phyloP scores from a whole-genome alignment of 169 alveolate genomes.

The Babesia ovis region DNA sequence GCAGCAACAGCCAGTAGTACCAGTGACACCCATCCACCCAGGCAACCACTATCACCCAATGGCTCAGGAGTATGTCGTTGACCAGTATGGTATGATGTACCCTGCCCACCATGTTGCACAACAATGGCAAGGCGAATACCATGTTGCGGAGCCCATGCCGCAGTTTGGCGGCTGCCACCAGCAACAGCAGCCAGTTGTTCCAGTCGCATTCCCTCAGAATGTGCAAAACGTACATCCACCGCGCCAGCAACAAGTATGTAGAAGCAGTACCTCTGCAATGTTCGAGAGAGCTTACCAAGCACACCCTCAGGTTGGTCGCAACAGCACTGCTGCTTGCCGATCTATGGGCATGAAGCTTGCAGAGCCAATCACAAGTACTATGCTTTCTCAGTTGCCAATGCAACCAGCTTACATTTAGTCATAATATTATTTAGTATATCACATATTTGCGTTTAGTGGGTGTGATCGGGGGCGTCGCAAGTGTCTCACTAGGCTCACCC shows the following conservation, averaged over 20 bases:
- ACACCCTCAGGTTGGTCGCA: slow-evolving; percentile 10
- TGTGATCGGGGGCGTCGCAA: background rate
- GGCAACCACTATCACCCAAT: slow-evolving; percentile 17
- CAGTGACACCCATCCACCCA: slow-evolving; percentile 2
- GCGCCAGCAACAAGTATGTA: background rate
- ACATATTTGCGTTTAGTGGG: background rate
- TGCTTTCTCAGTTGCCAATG: slow-evolving; percentile 18
- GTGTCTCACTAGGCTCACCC: background rate
- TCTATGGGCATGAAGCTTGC: slow-evolving; percentile 14
- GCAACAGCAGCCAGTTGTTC: background rate
- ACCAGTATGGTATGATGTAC: background rate
- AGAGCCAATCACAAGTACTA: slow-evolving; percentile 14
- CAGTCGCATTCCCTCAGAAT: background rate
- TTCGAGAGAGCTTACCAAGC: background rate
- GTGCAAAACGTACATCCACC: slow-evolving; percentile 6
- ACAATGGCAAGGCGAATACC: background rate
- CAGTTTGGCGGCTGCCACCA: slow-evolving; percentile 19
- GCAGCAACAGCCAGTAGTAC: slow-evolving; percentile 3
- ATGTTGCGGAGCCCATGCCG: slow-evolving; percentile 6
- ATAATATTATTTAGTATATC: background rate
- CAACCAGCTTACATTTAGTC: slow-evolving; percentile 5
- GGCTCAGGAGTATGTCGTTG: slow-evolving; percentile 25
- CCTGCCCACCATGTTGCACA: slow-evolving; percentile 4
- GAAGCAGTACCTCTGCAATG: slow-evolving; percentile 37
- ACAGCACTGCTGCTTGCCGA: slow-evolving; percentile 20